These are phyloP conservation scores for Prosopis cineraria DNA, from an alignment of 306 rosid genomes.

Conservation along the genomic window DNA sequence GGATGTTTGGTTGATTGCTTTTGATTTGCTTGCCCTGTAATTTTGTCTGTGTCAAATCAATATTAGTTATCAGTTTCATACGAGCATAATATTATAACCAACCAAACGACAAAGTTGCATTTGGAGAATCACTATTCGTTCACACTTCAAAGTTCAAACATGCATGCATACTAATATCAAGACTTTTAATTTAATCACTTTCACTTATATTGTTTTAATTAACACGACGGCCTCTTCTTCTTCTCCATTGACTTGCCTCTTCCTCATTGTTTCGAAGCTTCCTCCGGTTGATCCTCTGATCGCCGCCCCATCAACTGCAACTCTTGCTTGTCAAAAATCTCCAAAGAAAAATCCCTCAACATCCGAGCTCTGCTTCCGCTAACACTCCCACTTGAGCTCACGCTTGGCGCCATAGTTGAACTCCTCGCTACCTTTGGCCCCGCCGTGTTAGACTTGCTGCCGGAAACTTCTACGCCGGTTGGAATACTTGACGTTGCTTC, in stretches of 20 bases:
- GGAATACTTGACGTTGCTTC: conserved; percentile 20
- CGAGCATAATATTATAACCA: not conserved
- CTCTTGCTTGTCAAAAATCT: conserved; percentile 34
- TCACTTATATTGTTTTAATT: not conserved
- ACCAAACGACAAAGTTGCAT: not conserved
- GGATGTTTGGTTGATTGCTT: not conserved
- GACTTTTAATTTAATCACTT: not conserved
- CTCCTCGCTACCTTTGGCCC: conserved; percentile 53
- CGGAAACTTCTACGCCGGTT: conserved; percentile 18
- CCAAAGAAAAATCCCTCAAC: conserved; percentile 34
- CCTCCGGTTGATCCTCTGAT: not conserved
- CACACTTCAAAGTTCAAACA: not conserved
- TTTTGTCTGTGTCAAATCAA: not conserved
- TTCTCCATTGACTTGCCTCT: not conserved
- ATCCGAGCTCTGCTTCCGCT: conserved; percentile 3
- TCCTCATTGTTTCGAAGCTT: conserved; percentile 5
- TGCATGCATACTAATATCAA: not conserved
- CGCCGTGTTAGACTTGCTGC: conserved; percentile 29
- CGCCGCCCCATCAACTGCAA: conserved; percentile 32
- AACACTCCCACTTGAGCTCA: conserved; percentile 31
- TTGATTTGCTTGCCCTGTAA: not conserved
- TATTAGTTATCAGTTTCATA: not conserved
- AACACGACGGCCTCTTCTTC: not conserved
- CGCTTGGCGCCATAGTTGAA: conserved; percentile 62
- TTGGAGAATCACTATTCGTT: not conserved